Evolutionary conservation across 225 moss, liverwort and hornwort species (phyloP).

Genomic region (Asterella californica): DNA sequence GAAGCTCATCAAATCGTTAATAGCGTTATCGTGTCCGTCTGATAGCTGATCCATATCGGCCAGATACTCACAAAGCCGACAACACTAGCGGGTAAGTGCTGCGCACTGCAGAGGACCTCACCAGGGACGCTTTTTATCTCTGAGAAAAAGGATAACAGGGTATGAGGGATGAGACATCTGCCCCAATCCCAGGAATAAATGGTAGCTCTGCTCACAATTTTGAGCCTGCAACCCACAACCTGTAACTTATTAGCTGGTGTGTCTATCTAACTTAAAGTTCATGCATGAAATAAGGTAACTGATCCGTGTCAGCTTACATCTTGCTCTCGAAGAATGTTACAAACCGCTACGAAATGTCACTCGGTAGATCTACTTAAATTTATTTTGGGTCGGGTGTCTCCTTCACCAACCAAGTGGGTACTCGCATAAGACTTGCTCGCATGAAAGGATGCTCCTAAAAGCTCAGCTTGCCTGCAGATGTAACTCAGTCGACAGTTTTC

Average conservation of each 20-base stretch:
- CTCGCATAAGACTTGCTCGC: background rate
- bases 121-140: too few species aligned
- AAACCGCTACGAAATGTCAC: background rate
- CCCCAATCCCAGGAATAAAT: background rate
- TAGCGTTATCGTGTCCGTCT: too few species aligned
- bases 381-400: background rate
- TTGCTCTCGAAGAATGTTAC: background rate
- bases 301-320: too few species aligned
- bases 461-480: background rate
- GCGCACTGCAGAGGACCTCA: too few species aligned
- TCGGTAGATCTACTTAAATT: too few species aligned
- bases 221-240: conserved; percentile 20
- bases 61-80: too few species aligned
- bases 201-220: conserved; percentile 12
- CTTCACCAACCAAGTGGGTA: background rate
- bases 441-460: background rate
- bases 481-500: background rate
- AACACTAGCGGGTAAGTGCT: too few species aligned
- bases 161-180: background rate
- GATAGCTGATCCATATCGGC: too few species aligned
- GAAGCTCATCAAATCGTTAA: too few species aligned
- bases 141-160: too few species aligned
- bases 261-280: background rate
- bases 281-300: background rate
- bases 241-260: background rate